phyloP scores from a whole-genome alignment of 768 basidiomycete species.

The Myochromella boudieri region DNA sequence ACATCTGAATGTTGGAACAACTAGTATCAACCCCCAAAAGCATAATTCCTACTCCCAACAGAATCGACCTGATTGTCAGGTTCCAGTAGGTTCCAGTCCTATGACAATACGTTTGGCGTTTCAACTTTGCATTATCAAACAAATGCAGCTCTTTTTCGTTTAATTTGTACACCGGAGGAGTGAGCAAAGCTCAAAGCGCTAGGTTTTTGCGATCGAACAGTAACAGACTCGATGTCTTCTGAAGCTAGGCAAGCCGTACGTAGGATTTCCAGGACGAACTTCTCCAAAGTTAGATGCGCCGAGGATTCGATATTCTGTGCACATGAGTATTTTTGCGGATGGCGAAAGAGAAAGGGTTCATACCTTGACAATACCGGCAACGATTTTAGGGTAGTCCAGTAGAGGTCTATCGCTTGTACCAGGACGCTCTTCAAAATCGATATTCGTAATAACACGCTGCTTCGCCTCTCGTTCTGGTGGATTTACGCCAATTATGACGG shows the following conservation, averaged over 20 bases:
- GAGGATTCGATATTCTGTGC: constrained; percentile 47
- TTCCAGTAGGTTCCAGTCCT: too few relatives aligned
- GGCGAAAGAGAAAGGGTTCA: neutral
- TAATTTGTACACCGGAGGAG: constrained; percentile 64
- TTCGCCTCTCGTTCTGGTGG: constrained; percentile 64
- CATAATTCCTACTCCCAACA: too few relatives aligned
- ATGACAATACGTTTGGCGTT: too few relatives aligned
- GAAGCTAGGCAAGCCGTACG: constrained; percentile 34
- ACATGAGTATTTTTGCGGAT: neutral
- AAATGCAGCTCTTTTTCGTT: constrained; percentile 34
- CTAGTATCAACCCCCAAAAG: too few relatives aligned
- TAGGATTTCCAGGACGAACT: constrained; percentile 50
- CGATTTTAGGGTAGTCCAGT: constrained; percentile 37
- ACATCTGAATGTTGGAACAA: too few relatives aligned
- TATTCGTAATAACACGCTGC: constrained; percentile 59
- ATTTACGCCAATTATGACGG: constrained; percentile 69
- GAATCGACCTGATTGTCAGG: too few relatives aligned
- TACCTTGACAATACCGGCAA: constrained; percentile 35
- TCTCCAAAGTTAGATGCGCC: constrained; percentile 61
- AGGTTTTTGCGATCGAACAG: constrained; percentile 64
- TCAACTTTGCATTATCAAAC: too few relatives aligned
- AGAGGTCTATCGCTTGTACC: constrained; percentile 19
- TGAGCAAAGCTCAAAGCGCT: constrained; percentile 68
- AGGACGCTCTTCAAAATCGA: constrained; percentile 40
- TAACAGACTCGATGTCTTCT: constrained; percentile 36